Evolutionary conservation across 108 stramenopile genomes (phyloP).

Genomic region (Skeletonema potamos): DNA sequence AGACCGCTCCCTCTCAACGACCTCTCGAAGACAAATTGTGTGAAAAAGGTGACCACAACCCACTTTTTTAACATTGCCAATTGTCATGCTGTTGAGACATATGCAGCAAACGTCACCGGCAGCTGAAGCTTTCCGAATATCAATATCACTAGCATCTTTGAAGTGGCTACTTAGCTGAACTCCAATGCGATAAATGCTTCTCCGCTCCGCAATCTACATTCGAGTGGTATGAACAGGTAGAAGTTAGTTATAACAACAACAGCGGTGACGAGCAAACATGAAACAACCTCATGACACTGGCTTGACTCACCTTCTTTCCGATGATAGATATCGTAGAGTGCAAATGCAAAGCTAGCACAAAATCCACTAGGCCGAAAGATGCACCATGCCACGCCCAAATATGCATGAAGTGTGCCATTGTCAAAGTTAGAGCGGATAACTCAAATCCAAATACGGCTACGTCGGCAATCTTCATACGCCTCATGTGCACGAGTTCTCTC

Average conservation of each 20-base stretch:
- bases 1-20: constrained; percentile 70
- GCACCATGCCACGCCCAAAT: constrained; percentile 71
- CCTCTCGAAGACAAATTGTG: constrained; percentile 75
- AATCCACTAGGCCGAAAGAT: constrained; percentile 69
- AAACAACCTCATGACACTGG: background rate
- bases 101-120: constrained; percentile 84
- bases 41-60: constrained; percentile 80
- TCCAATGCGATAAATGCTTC: constrained; percentile 62
- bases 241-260: background rate
- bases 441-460: constrained; percentile 53
- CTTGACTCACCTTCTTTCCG: constrained; percentile 43
- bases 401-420: constrained; percentile 67
- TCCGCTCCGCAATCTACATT: constrained; percentile 55
- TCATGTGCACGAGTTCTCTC: constrained; percentile 47
- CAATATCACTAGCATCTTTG: constrained; percentile 64
- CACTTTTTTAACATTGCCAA: constrained; percentile 69
- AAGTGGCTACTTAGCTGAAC: constrained; percentile 56
- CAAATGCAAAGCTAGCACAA: constrained; percentile 70
- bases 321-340: constrained; percentile 63
- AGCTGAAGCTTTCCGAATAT: constrained; percentile 59
- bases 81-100: constrained; percentile 67
- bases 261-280: background rate
- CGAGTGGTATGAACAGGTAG: background rate
- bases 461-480: constrained; percentile 47
- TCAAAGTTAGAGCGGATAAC: constrained; percentile 45